Percentiles rank a stretch among this genome's conserved stretches.
Conservation (phyloP, 345 rosid genomes). For the Microthlaspi erraticum region DNA sequence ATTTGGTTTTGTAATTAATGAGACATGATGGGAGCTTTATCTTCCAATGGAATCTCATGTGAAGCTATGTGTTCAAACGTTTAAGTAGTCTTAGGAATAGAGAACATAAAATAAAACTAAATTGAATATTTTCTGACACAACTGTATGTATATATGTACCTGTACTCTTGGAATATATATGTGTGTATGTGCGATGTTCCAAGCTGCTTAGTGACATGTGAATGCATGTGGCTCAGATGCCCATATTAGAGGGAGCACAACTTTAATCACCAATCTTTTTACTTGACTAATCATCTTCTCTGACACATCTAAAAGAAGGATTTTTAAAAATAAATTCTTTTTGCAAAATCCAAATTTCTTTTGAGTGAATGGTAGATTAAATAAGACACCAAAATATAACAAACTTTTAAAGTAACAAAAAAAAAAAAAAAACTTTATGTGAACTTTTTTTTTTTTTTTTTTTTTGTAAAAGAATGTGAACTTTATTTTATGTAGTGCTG, state of each 20-base stretch:
- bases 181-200: conserved; percentile 3
- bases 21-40: too few relatives aligned
- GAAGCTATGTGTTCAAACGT: too few relatives aligned
- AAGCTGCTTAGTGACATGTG: conserved; percentile 31
- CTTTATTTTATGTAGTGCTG: not conserved
- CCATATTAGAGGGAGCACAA: conserved; percentile 31
- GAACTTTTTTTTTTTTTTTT: too few relatives aligned
- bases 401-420: conserved; percentile 5
- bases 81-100: too few relatives aligned
- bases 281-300: conserved; percentile 29
- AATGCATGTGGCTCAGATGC: conserved; percentile 36
- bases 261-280: conserved; percentile 17
- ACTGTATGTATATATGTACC: too few relatives aligned
- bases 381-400: conserved; percentile 3
- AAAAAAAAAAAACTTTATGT: not conserved
- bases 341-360: conserved; percentile 1
- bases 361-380: conserved; percentile 5
- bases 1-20: too few relatives aligned
- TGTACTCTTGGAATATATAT: too few relatives aligned
- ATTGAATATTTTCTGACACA: too few relatives aligned
- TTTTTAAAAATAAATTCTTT: not conserved
- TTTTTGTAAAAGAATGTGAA: too few relatives aligned
- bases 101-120: too few relatives aligned
- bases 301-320: conserved; percentile 15
- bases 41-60: too few relatives aligned